Percentiles rank a stretch among this genome's conserved stretches.
These are phyloP conservation scores for Rosellinia necatrix DNA, from an alignment of 2,329 filamentous ascomycete genomes.

Conservation along the genomic window DNA sequence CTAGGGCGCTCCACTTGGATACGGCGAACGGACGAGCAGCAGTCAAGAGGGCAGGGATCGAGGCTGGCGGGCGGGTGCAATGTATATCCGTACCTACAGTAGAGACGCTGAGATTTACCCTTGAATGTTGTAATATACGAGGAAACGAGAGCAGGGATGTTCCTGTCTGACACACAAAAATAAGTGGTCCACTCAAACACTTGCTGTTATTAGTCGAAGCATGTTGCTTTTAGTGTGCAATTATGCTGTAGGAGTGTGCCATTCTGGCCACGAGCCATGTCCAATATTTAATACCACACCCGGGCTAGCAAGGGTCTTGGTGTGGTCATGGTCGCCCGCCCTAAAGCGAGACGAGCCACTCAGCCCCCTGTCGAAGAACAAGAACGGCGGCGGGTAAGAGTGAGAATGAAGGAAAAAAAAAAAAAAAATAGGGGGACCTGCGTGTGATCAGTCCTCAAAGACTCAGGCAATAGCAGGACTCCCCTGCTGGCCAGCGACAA, in stretches of 20 bases:
- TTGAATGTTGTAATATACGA: slow-evolving; percentile 58
- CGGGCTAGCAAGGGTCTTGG: slow-evolving; percentile 19
- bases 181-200: slow-evolving; percentile 44
- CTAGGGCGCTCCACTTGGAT: slow-evolving; percentile 35
- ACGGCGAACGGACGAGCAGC: slow-evolving; percentile 27
- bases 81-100: not conserved
- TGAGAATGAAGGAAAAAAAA: slow-evolving; percentile 24
- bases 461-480: slow-evolving; percentile 5
- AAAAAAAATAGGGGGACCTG: slow-evolving; percentile 30
- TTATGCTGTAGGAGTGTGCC: slow-evolving; percentile 27
- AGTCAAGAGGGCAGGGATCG: slow-evolving; percentile 23
- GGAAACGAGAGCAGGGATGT: slow-evolving; percentile 52
- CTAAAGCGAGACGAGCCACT: slow-evolving; percentile 23
- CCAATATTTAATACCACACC: slow-evolving; percentile 40
- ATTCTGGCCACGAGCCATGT: slow-evolving; percentile 34
- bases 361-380: slow-evolving; percentile 22
- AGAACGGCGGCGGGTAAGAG: slow-evolving; percentile 18
- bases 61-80: slow-evolving; percentile 22
- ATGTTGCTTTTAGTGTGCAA: slow-evolving; percentile 25
- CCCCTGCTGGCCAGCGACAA: slow-evolving; percentile 13
- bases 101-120: slow-evolving; percentile 35
- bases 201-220: slow-evolving; percentile 26
- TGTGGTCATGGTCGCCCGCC: slow-evolving; percentile 20
- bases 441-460: slow-evolving; percentile 34
- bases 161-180: slow-evolving; percentile 56